Conservation (phyloP, 306 rosid genomes). For the Rubus idaeus region DNA sequence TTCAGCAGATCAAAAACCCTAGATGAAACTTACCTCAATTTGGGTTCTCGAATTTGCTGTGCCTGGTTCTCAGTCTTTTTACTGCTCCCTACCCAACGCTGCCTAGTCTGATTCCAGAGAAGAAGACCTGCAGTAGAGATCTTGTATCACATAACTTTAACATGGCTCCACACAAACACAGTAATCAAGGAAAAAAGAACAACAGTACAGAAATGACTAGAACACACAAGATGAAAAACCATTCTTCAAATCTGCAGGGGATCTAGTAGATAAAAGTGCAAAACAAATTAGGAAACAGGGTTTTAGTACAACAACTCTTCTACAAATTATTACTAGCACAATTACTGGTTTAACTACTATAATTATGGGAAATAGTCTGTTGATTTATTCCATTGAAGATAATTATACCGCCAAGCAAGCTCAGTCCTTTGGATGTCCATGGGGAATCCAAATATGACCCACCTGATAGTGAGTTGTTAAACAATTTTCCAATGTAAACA, state of each 20-base stretch:
- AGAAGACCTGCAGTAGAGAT: slow-evolving; percentile 64
- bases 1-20: not conserved
- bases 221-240: not conserved
- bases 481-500: not conserved
- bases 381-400: not conserved
- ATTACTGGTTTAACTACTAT: not conserved
- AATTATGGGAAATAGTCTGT: not conserved
- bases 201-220: not conserved
- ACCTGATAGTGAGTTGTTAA: not conserved
- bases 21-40: slow-evolving; percentile 54
- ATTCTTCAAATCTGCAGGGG: not conserved
- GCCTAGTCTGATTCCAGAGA: slow-evolving; percentile 92
- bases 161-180: slow-evolving; percentile 20
- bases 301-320: not conserved
- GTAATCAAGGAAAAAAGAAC: not conserved
- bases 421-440: slow-evolving; percentile 1
- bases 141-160: slow-evolving; percentile 10
- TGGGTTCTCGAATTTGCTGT: slow-evolving; percentile 72
- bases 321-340: not conserved
- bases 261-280: not conserved
- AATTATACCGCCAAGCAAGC: not conserved
- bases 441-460: not conserved
- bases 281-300: not conserved
- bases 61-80: slow-evolving; percentile 45
- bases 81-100: slow-evolving; percentile 76